Percentiles rank a stretch among this genome's conserved stretches.
Evolutionary conservation across 2,329 filamentous ascomycete species (phyloP).

Genomic region (Exutisphaerella laricina): DNA sequence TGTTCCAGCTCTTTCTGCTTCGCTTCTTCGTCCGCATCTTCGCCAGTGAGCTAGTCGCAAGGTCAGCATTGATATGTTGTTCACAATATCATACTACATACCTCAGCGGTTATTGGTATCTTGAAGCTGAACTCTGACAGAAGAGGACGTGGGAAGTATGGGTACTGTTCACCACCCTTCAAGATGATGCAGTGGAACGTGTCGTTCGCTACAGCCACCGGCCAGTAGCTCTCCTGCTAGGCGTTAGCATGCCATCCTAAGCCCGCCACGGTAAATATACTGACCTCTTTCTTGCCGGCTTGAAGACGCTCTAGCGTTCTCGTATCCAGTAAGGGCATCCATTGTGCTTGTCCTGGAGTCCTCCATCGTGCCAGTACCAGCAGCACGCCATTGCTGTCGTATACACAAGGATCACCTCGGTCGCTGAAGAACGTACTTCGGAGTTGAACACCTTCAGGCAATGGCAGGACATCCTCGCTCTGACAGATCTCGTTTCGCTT

Average conservation of each 20-base stretch:
- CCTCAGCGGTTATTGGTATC: conserved; percentile 63
- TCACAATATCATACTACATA: too few relatives aligned
- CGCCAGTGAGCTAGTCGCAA: conserved; percentile 40
- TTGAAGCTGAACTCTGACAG: conserved; percentile 92
- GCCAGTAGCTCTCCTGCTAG: conserved; percentile 73
- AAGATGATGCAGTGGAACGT: conserved; percentile 99
- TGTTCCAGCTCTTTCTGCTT: conserved; percentile 66
- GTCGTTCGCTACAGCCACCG: conserved; percentile 82
- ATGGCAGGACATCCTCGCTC: conserved; percentile 83
- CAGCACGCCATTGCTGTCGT: conserved; percentile 85
- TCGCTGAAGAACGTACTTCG: conserved; percentile 89
- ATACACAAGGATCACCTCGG: conserved; percentile 91
- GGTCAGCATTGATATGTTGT: too few relatives aligned
- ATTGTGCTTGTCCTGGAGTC: conserved; percentile 73
- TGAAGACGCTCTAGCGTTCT: conserved; percentile 74
- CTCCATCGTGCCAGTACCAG: conserved; percentile 90
- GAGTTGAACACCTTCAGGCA: conserved; percentile 67
- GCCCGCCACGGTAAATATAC: background rate
- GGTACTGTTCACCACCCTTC: conserved; percentile 88
- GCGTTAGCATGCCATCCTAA: background rate
- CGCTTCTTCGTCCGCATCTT: conserved; percentile 37
- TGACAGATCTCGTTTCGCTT: conserved; percentile 92
- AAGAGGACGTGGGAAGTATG: conserved; percentile 84
- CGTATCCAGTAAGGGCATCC: conserved; percentile 91
- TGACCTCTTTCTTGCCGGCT: conserved; percentile 65